Conservation (phyloP, 352 stramenopile species). For the Globisporangium canariense region DNA sequence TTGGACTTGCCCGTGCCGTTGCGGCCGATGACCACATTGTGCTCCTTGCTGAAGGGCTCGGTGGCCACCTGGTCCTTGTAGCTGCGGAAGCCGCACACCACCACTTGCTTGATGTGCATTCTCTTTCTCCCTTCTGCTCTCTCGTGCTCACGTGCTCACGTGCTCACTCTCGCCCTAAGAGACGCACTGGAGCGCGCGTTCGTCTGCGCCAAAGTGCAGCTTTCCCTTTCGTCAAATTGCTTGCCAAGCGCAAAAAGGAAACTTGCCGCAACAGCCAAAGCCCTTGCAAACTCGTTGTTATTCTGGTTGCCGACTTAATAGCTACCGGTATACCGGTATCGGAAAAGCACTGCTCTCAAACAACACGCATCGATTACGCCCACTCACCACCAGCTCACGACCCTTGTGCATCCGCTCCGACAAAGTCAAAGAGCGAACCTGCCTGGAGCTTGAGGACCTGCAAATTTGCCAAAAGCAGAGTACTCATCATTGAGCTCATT, state of each 20-base stretch:
- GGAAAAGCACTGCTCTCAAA: too few relatives aligned
- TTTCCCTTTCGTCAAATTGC: not conserved
- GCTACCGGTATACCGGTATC: too few relatives aligned
- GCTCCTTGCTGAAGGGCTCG: slow-evolving; percentile 90
- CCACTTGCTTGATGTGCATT: slow-evolving; percentile 97
- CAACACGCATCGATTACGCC: too few relatives aligned
- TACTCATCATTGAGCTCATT: not conserved
- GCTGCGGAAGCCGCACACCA: slow-evolving; percentile 94
- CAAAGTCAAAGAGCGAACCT: slow-evolving; percentile 16
- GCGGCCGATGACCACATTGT: slow-evolving; percentile 97
- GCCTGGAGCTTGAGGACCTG: slow-evolving; percentile 61
- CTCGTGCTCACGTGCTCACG: not conserved
- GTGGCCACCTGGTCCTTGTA: slow-evolving; percentile 91
- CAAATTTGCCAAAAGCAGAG: not conserved
- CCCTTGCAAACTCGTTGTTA: slow-evolving; percentile 14
- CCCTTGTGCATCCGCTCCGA: not conserved
- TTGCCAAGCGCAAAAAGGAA: not conserved
- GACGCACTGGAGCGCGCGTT: not conserved
- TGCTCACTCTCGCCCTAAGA: not conserved
- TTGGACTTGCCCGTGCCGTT: slow-evolving; percentile 98
- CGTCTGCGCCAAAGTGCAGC: slow-evolving; percentile 1
- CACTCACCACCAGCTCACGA: not conserved
- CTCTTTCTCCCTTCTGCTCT: not conserved
- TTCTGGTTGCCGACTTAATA: slow-evolving; percentile 5
- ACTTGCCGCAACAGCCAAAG: not conserved